These are phyloP conservation scores for Globisporangium paroecandrum DNA, from an alignment of 352 stramenopile genomes.

Conservation along the genomic window DNA sequence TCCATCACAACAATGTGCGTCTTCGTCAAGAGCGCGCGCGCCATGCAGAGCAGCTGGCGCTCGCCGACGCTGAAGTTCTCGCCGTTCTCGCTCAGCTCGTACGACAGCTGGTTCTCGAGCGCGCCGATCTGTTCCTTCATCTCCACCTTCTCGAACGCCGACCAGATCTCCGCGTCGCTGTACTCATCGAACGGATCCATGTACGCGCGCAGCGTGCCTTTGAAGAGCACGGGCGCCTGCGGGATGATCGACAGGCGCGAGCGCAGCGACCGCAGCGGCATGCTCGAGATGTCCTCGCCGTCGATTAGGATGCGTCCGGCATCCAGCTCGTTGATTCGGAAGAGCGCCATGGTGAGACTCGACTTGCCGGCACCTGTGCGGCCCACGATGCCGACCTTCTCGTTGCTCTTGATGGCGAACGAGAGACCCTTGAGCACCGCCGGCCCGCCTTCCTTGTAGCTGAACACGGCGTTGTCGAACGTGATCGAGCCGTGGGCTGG, in stretches of 20 bases:
- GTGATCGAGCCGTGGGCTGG: too few species aligned
- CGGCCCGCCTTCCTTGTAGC: conserved; percentile 17
- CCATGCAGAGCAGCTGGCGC: conserved; percentile 90
- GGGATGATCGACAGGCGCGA: conserved; percentile 40
- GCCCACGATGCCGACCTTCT: conserved; percentile 91
- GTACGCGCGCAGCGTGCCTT: conserved; percentile 76
- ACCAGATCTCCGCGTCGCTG: conserved; percentile 58
- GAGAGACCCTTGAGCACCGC: conserved; percentile 27
- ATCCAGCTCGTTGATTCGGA: conserved; percentile 90
- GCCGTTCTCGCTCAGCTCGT: conserved; percentile 78
- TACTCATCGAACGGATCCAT: conserved; percentile 85
- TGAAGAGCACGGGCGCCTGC: conserved; percentile 84
- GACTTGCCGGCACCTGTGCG: conserved; percentile 85
- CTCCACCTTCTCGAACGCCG: conserved; percentile 64
- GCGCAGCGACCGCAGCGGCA: conserved; percentile 37
- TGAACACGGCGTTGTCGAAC: conserved; percentile 11
- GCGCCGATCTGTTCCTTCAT: conserved; percentile 54
- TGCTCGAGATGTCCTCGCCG: conserved; percentile 30
- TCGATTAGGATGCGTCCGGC: conserved; percentile 72
- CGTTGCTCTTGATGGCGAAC: conserved; percentile 42
- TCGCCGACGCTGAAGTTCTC: conserved; percentile 90
- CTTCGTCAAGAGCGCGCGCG: conserved; percentile 80
- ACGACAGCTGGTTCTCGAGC: conserved; percentile 34
- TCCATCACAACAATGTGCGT: conserved; percentile 69
- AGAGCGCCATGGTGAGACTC: conserved; percentile 87